Base-by-base conservation (phyloP, 257 asterid species). In the Solanum pinnatisectum region DNA sequence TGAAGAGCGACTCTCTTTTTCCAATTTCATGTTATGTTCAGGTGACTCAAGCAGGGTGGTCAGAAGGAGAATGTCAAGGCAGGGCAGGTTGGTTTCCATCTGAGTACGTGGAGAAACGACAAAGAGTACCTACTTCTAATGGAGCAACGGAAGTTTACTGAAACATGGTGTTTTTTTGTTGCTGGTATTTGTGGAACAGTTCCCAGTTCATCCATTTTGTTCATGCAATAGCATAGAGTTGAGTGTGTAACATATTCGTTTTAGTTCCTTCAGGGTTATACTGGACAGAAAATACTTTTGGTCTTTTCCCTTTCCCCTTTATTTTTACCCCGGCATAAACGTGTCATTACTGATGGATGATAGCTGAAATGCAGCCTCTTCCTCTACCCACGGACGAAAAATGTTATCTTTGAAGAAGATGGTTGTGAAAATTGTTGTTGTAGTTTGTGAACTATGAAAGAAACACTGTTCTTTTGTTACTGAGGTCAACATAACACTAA, bases 31-130 rank as follows among this genome's bases (percentile, higher is more conserved):
- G 72, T 39, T 84, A 39, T 83, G 73, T 25, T 46, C 90, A 97
- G 98, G 98, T 96, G 87, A 96, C 90, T 78, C 94, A 96, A 30
- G 92, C 98, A 27, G 98, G 99, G 83, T 97, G 99, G 99, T 92
- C 98, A 12, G 99, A 97, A 93, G 99, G 99, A 84, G 99, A 97
- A 92, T 94, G 98, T 91, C 89, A 87, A 91, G 99, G 98, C 88
- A 93, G 93, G 89, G 98, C 95, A 3, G 99, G 99, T 44, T 97
- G 99, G 99, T 97, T 97, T 91, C 99, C 99, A 5, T 88, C 95
- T 37, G 90, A 92, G 25, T 95, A 90, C 35, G 98, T 97, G 32
- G 96, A 96, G 93, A 94, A 87, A 91, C 98, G 99, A 85, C 98
- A 94, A 78, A 90, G 98, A 88, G 86, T 94, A 73, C 98, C 98